Percentiles rank a stretch among this genome's conserved stretches.
These are phyloP conservation scores for Solanum peruvianum DNA, from an alignment of 257 asterid genomes.

Conservation along the genomic window DNA sequence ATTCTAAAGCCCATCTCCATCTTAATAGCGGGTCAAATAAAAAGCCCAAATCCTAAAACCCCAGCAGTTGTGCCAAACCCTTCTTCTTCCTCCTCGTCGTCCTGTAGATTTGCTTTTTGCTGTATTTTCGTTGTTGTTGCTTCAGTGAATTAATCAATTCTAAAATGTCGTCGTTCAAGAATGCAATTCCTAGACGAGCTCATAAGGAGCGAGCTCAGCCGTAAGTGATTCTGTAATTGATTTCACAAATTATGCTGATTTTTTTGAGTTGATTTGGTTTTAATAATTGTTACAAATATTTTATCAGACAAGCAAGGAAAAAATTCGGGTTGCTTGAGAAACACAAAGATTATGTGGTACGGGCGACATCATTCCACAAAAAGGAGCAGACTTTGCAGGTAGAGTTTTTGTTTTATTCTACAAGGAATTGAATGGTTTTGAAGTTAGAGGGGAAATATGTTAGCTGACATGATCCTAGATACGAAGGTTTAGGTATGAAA, in stretches of 20 bases:
- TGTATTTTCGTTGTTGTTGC: background rate
- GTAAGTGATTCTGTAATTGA: conserved; percentile 30
- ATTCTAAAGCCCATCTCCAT: background rate
- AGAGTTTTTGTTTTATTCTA: background rate
- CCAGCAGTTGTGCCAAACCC: background rate
- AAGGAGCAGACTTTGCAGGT: conserved; percentile 69
- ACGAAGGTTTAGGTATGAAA: background rate
- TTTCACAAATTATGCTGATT: background rate
- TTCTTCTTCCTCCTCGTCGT: background rate
- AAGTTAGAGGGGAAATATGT: background rate
- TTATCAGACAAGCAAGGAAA: conserved; percentile 42
- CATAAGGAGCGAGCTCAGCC: conserved; percentile 93
- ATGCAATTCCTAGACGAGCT: conserved; percentile 65
- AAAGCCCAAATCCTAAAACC: background rate
- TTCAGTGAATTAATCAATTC: background rate
- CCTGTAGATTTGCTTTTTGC: background rate
- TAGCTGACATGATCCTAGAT: background rate
- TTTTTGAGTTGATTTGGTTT: background rate
- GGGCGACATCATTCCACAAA: conserved; percentile 57
- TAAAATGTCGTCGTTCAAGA: conserved; percentile 71
- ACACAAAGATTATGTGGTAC: conserved; percentile 80
- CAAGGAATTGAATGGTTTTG: background rate
- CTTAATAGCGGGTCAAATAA: background rate
- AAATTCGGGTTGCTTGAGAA: conserved; percentile 78
- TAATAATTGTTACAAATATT: background rate